These are phyloP conservation scores for Nicotiana tomentosiformis DNA, from an alignment of 257 asterid species.

Conservation along the genomic window DNA sequence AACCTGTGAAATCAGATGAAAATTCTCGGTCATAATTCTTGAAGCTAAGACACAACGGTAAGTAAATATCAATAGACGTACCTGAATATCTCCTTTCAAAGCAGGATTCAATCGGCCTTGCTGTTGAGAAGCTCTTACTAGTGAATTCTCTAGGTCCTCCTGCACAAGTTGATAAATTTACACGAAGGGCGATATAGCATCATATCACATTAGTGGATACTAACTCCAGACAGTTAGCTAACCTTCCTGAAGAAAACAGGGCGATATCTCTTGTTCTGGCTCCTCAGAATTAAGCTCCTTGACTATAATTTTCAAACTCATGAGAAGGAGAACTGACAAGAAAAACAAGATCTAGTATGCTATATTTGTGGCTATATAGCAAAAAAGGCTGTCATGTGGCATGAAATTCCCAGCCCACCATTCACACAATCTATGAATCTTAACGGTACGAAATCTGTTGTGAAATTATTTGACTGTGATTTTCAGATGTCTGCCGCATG, in stretches of 20 bases:
- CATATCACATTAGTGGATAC: neutral
- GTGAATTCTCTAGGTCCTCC: conserved; percentile 86
- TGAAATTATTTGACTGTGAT: neutral
- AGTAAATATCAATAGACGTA: conserved; percentile 7
- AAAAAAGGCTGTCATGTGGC: neutral
- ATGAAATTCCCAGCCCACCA: neutral
- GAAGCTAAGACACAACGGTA: neutral
- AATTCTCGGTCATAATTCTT: neutral
- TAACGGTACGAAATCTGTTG: neutral
- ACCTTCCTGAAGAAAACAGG: conserved; percentile 93
- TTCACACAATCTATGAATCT: neutral
- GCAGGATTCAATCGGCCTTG: conserved; percentile 64
- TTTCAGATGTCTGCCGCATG: neutral
- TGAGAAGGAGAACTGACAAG: neutral
- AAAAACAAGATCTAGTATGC: neutral
- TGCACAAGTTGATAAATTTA: conserved; percentile 18
- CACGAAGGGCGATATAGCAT: neutral
- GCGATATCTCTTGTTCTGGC: conserved; percentile 71
- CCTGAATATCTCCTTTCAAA: conserved; percentile 63
- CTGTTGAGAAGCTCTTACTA: conserved; percentile 57
- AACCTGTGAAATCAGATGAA: conserved; percentile 42
- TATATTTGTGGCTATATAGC: neutral
- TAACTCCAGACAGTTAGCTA: conserved; percentile 12
- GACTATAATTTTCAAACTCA: conserved; percentile 36
- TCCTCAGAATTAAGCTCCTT: conserved; percentile 68